These are phyloP conservation scores for Alternaria tenuissima DNA, from an alignment of 2,329 filamentous ascomycete genomes.

Conservation along the genomic window DNA sequence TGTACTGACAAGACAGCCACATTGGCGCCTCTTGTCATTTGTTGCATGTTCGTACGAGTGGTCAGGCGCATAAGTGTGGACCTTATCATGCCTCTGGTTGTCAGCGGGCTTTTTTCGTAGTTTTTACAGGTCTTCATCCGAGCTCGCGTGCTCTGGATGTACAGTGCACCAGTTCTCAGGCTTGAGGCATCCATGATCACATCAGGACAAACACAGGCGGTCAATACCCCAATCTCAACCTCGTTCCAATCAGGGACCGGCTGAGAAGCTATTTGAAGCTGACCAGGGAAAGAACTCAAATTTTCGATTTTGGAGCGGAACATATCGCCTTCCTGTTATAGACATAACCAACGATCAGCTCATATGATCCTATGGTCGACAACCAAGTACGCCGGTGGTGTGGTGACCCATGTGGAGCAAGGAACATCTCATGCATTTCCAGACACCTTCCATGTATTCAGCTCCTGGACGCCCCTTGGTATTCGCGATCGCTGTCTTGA, in stretches of 20 bases:
- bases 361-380: not conserved
- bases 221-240: not conserved
- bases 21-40: slow-evolving; percentile 2
- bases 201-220: not conserved
- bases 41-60: not conserved
- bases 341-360: not conserved
- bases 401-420: not conserved
- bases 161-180: no score
- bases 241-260: not conserved
- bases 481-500: not conserved
- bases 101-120: no score
- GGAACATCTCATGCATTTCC: not conserved
- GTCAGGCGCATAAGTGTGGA: not conserved
- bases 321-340: not conserved
- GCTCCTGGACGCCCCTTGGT: not conserved
- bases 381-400: not conserved
- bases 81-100: not conserved
- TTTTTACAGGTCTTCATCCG: not conserved
- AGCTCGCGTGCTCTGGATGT: not conserved
- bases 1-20: slow-evolving; percentile 21
- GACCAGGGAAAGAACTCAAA: not conserved
- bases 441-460: not conserved
- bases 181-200: not conserved
- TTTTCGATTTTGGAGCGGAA: not conserved
- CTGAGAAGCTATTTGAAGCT: not conserved